Base-by-base conservation (phyloP, 805 yeast species). In the Wickerhamiella domercqiae region DNA sequence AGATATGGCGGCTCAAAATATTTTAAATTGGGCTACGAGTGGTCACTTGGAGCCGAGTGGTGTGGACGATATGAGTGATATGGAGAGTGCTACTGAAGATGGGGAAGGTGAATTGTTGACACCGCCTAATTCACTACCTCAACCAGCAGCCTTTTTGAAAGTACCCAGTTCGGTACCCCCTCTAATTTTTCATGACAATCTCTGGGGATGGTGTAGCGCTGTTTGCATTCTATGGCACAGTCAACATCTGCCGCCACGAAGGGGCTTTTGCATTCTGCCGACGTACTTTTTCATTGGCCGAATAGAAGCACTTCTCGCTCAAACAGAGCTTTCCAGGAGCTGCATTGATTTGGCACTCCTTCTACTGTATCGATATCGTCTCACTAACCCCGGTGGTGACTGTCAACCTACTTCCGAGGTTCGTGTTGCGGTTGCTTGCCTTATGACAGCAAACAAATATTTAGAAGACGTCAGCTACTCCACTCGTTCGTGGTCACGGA, bases 401-500 rank as follows among this genome's bases (percentile, higher is more conserved):
- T n/a, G n/a, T n/a, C 41, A 45, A n/a, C 51, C 59, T 1, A 51
- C 56, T 34, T 51, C 59, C 26, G 63, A 59, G 42, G 56, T 51
- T 40, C 45, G 61, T 9, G 49, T 55, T 11, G 54, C 82, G 34
- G 71, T 76, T 29, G 63, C 77, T 9, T 69, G 87, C 1, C 64
- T 86, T 36, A 72, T 86, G 37, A 63, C 83, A 46, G 90, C 94
- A 30, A 86, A 86, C 63, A 86, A 86, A 60, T 80, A 80, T 53
- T 79, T 81, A 49, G 95, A 86, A 59, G 96, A 86, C 60, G 82
- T 83, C 55, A 86, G 94, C 29, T 86, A 83, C 54, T 80, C 93
- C 44, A 84, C 83, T 58, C 71, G 73, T 52, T 79, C 94, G 1
- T 86, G 96, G 96, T 70, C 87, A 15, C 82, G 79, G 40, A 93